These are phyloP conservation scores for Thelonectria rubi DNA, from an alignment of 2,329 filamentous ascomycete genomes.

Conservation along the genomic window DNA sequence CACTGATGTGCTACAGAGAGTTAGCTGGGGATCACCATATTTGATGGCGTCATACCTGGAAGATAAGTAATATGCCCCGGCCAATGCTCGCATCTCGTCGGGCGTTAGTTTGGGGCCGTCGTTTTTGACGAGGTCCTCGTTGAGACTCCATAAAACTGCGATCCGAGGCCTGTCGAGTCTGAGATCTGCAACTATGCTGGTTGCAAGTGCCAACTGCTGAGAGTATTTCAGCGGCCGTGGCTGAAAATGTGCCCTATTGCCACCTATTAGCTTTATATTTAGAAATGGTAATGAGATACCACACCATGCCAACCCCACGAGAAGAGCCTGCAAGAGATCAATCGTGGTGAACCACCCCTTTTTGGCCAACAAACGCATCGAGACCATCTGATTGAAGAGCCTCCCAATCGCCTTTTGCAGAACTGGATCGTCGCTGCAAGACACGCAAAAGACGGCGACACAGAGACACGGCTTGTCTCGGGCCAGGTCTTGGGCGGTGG, in stretches of 20 bases:
- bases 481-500: slow-evolving; percentile 32
- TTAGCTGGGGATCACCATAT: not conserved
- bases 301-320: slow-evolving; percentile 46
- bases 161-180: slow-evolving; percentile 43
- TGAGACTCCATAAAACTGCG: slow-evolving; percentile 42
- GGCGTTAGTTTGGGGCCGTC: slow-evolving; percentile 30
- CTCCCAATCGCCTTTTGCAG: slow-evolving; percentile 40
- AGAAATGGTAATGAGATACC: not conserved
- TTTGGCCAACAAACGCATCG: slow-evolving; percentile 30
- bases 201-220: slow-evolving; percentile 45
- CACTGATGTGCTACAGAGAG: slow-evolving; percentile 34
- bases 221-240: slow-evolving; percentile 41
- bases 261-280: slow-evolving; percentile 16
- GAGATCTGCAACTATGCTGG: slow-evolving; percentile 45
- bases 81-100: slow-evolving; percentile 44
- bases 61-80: slow-evolving; percentile 46
- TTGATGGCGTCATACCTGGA: slow-evolving; percentile 37
- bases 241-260: slow-evolving; percentile 46
- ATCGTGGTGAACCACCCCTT: slow-evolving; percentile 40
- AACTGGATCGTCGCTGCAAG: slow-evolving; percentile 32
- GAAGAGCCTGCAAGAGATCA: slow-evolving; percentile 45
- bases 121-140: slow-evolving; percentile 31
- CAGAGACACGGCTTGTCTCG: slow-evolving; percentile 39
- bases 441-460: slow-evolving; percentile 43
- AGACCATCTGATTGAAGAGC: slow-evolving; percentile 43